Evolutionary conservation across 23 red algal species (phyloP).

Genomic region (Gracilaria gracilis): DNA sequence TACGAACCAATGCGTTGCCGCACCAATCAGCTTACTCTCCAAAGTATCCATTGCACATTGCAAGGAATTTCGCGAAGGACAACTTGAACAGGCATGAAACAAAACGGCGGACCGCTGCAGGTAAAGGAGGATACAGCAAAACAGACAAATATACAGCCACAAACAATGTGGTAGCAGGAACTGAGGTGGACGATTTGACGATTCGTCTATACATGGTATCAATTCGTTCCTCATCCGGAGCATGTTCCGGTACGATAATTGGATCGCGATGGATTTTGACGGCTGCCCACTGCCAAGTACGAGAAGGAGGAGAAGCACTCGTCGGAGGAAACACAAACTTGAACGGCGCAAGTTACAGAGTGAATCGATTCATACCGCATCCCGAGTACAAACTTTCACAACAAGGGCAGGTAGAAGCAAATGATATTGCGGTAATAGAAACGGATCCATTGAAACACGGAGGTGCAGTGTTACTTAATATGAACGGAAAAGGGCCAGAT

Average conservation of each 20-base stretch:
- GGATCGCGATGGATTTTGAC: slow-evolving; percentile 50
- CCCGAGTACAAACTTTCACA: slow-evolving; percentile 9
- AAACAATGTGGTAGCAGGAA: slow-evolving; percentile 36
- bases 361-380: slow-evolving; percentile 24
- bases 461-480: slow-evolving; percentile 13
- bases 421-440: slow-evolving; percentile 59
- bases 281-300: slow-evolving; percentile 67
- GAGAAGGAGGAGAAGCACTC: slow-evolving; percentile 14
- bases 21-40: neutral
- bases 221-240: slow-evolving; percentile 11
- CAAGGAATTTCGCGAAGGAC: neutral
- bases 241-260: slow-evolving; percentile 61
- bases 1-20: neutral
- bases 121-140: neutral
- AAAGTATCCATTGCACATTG: neutral
- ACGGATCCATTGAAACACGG: neutral
- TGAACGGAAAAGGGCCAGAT: slow-evolving; percentile 23
- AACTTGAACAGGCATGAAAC: neutral
- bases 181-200: neutral
- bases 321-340: slow-evolving; percentile 31
- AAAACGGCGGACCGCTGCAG: neutral
- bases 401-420: slow-evolving; percentile 3
- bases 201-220: slow-evolving; percentile 12
- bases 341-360: neutral
- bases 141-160: slow-evolving; percentile 13